These are phyloP conservation scores for Xylaria sp. DNA, from an alignment of 2,329 filamentous ascomycete species.

Conservation along the genomic window DNA sequence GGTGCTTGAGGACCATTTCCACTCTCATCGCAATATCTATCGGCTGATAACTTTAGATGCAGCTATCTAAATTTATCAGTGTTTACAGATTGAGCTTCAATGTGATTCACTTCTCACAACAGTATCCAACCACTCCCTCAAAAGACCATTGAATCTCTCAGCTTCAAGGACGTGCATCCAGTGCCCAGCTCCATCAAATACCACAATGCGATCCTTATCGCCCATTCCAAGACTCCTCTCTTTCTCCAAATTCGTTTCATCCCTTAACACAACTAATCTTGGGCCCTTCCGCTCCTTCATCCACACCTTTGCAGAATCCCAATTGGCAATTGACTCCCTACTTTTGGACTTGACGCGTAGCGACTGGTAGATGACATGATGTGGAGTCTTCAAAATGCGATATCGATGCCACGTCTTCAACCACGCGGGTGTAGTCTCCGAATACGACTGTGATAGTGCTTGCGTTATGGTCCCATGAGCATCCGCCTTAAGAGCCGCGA, in stretches of 20 bases:
- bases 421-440: constrained; percentile 20
- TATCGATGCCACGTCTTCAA: constrained; percentile 24
- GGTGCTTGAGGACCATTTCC: too few species aligned
- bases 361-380: constrained; percentile 14
- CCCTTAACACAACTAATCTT: constrained; percentile 16
- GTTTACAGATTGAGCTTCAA: background rate
- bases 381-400: constrained; percentile 15
- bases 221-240: constrained; percentile 20
- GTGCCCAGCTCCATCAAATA: constrained; percentile 13
- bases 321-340: constrained; percentile 4
- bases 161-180: constrained; percentile 29
- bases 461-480: background rate
- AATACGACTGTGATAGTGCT: constrained; percentile 11
- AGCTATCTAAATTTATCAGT: too few species aligned
- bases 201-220: constrained; percentile 13
- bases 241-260: constrained; percentile 25
- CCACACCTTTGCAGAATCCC: constrained; percentile 17
- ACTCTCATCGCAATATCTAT: too few species aligned
- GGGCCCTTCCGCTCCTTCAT: constrained; percentile 20
- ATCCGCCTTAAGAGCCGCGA: constrained; percentile 1
- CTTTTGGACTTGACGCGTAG: constrained; percentile 11
- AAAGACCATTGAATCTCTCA: constrained; percentile 11
- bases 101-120: background rate
- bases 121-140: constrained; percentile 8
- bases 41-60: too few species aligned